phyloP scores from a whole-genome alignment of 495 filamentous ascomycete genomes.

The Xylaria intraflava region DNA sequence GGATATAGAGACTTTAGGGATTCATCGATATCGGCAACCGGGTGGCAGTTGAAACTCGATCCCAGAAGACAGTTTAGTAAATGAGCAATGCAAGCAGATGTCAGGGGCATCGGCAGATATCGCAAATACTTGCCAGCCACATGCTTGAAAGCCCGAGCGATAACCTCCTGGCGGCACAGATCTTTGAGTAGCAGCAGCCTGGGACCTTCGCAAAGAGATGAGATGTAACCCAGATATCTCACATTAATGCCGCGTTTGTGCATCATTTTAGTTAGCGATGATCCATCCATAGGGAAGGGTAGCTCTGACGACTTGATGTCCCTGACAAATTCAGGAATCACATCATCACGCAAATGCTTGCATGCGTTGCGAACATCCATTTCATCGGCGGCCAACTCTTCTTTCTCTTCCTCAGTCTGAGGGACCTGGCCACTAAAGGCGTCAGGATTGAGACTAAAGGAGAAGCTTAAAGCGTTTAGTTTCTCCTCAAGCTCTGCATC shows the following conservation, averaged over 20 bases:
- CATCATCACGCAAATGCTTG: conserved; percentile 62
- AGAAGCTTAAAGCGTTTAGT: conserved; percentile 81
- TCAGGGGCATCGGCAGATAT: conserved; percentile 70
- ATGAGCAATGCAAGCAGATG: conserved; percentile 71
- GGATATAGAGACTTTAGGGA: conserved; percentile 65
- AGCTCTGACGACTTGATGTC: conserved; percentile 90
- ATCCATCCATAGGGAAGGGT: conserved; percentile 96
- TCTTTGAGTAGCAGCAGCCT: conserved; percentile 70
- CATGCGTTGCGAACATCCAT: conserved; percentile 80
- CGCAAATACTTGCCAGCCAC: conserved; percentile 71
- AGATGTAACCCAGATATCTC: conserved; percentile 84
- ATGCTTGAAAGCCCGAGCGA: conserved; percentile 91
- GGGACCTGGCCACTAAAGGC: conserved; percentile 89
- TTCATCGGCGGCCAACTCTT: conserved; percentile 78
- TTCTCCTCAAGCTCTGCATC: conserved; percentile 37
- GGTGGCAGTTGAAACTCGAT: conserved; percentile 63
- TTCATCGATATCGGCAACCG: conserved; percentile 69
- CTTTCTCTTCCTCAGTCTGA: conserved; percentile 84
- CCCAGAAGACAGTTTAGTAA: conserved; percentile 93
- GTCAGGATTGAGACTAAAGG: conserved; percentile 88
- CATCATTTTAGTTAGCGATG: conserved; percentile 78
- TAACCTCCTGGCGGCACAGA: conserved; percentile 84
- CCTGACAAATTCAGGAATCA: conserved; percentile 65
- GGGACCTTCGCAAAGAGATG: conserved; percentile 58
- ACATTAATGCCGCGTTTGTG: conserved; percentile 98